A percentile compares a stretch with the other conserved stretches of the same genome.
Evolutionary conservation across 805 yeast genomes (phyloP).

Genomic region (Komagataella pseudopastoris): DNA sequence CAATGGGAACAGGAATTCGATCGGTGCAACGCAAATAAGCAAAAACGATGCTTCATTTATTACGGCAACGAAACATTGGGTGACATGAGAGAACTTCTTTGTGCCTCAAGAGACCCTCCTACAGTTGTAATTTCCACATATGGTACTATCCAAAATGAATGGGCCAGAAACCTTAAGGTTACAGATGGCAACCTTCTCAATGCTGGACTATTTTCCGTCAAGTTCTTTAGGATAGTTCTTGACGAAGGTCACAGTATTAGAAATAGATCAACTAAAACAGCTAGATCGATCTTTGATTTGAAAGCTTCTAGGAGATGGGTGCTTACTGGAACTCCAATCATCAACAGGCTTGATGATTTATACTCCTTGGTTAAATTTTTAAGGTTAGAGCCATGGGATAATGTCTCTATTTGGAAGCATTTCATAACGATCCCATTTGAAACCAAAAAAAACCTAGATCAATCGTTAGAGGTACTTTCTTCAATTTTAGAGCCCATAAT

Average conservation of each 20-base stretch:
- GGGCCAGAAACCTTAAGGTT: slow-evolving; percentile 27
- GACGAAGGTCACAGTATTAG: slow-evolving; percentile 91
- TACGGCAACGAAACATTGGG: slow-evolving; percentile 54
- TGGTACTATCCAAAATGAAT: slow-evolving; percentile 76
- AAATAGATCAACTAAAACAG: slow-evolving; percentile 64
- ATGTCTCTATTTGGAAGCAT: slow-evolving; percentile 75
- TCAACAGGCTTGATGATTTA: slow-evolving; percentile 77
- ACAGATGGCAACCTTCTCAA: slow-evolving; percentile 10
- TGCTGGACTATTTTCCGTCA: slow-evolving; percentile 54
- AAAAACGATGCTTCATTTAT: slow-evolving; percentile 41
- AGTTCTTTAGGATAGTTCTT: slow-evolving; percentile 62
- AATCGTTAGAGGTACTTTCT: slow-evolving; percentile 75
- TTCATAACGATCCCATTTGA: slow-evolving; percentile 79
- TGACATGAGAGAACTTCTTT: slow-evolving; percentile 33
- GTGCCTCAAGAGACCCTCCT: slow-evolving; percentile 36
- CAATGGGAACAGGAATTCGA: slow-evolving; percentile 85
- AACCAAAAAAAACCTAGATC: slow-evolving; percentile 42
- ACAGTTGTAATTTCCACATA: slow-evolving; percentile 71
- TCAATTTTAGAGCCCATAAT: slow-evolving; percentile 75
- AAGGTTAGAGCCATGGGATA: slow-evolving; percentile 81
- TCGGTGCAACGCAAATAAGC: slow-evolving; percentile 34
- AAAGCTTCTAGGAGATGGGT: slow-evolving; percentile 63
- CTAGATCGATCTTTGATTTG: slow-evolving; percentile 65
- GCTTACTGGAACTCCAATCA: slow-evolving; percentile 87
- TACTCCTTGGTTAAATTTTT: slow-evolving; percentile 66